These are phyloP conservation scores for Cicer chorassanicum DNA, from an alignment of 306 rosid species.

Conservation along the genomic window DNA sequence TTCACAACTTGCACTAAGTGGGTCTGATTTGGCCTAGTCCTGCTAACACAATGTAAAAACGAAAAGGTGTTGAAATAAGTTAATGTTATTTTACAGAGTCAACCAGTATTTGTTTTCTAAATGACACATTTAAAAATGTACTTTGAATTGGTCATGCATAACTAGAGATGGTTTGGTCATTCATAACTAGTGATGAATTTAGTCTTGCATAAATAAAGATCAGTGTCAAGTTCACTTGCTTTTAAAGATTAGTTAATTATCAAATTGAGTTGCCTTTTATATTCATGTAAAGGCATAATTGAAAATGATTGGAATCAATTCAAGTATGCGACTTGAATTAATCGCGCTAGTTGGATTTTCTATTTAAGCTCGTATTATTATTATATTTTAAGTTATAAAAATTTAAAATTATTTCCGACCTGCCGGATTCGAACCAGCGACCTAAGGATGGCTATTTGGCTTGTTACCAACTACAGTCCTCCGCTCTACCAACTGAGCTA, in stretches of 20 bases:
- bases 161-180: neutral
- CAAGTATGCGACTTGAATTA: too few relatives aligned
- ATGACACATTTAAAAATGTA: neutral
- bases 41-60: neutral
- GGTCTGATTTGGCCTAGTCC: neutral
- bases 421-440: conserved; percentile 46
- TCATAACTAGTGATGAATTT: too few relatives aligned
- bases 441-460: conserved; percentile 53
- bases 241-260: too few relatives aligned
- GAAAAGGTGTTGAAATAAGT: conserved; percentile 2
- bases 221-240: too few relatives aligned
- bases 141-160: neutral
- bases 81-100: neutral
- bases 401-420: too few relatives aligned
- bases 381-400: too few relatives aligned
- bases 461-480: conserved; percentile 55
- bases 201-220: too few relatives aligned
- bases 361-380: too few relatives aligned
- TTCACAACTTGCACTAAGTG: neutral
- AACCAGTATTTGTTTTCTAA: neutral
- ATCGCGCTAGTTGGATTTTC: too few relatives aligned
- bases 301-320: too few relatives aligned
- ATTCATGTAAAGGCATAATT: too few relatives aligned
- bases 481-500: conserved; percentile 71
- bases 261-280: too few relatives aligned